A percentile compares a stretch with the other conserved stretches of the same genome.
phyloP scores from a whole-genome alignment of 2,329 filamentous ascomycete genomes.

The Aspergillus sp. region DNA sequence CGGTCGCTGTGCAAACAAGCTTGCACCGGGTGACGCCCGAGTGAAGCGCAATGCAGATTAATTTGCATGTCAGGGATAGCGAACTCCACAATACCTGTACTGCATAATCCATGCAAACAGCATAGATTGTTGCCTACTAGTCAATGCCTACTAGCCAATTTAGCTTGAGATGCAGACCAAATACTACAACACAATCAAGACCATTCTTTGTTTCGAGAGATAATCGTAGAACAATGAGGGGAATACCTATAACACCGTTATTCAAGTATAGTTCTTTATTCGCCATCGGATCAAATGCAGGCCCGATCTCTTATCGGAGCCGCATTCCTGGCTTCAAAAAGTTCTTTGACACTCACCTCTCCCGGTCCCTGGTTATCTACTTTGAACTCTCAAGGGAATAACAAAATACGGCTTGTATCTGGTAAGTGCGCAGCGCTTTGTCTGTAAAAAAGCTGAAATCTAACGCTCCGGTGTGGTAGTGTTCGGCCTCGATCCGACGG shows the following conservation, averaged over 20 bases:
- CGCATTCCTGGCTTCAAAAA: constrained; percentile 17
- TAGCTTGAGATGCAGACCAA: not conserved
- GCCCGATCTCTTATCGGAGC: constrained; percentile 26
- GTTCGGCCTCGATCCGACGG: constrained; percentile 10
- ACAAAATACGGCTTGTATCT: not conserved
- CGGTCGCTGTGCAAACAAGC: not conserved
- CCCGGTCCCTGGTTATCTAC: not conserved
- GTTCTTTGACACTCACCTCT: constrained; percentile 6
- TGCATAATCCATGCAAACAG: not conserved
- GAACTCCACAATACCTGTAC: not conserved
- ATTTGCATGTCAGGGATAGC: not conserved
- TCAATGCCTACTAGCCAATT: too few relatives aligned
- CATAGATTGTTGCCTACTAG: not conserved
- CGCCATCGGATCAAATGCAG: constrained; percentile 22
- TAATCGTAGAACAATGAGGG: not conserved
- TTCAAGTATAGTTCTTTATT: not conserved
- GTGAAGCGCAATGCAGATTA: not conserved
- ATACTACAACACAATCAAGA: not conserved
- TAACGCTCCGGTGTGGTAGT: constrained; percentile 3
- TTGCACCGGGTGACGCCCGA: not conserved
- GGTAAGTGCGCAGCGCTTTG: not conserved
- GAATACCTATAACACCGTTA: not conserved
- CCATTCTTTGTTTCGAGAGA: not conserved
- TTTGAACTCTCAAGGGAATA: not conserved
- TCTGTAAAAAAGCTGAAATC: not conserved